Evolutionary conservation across 1,284 basidiomycete genomes (phyloP), one percentile per base, ranked within the genome.

Genomic region (Bondarzewia mesenterica): DNA sequence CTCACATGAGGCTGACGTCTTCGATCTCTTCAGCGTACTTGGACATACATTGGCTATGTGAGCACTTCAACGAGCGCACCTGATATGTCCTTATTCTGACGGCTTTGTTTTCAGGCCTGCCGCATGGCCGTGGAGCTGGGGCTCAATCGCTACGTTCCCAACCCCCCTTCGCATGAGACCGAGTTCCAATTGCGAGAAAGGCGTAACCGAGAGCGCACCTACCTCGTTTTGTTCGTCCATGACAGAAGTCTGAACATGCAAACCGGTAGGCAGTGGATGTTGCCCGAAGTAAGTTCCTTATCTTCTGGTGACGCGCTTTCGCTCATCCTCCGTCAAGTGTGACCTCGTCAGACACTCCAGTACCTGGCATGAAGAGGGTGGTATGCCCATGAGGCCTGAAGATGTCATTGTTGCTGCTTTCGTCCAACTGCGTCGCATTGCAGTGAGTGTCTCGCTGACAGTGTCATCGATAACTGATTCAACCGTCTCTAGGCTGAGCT

Each of bases 31-130:
- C 58, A 86, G 84, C 77, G 82, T 39, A 89, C 86, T 8, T 90
- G 87, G 86, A 84, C 77, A 43, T 90, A 85, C 62, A 87, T 90
- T 58, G 87, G 87, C 52, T 86, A 87, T 64, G 87, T 84, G 61
- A 61, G 79, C 61, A 8, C 61, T 35, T 15, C 35, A 23, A n/a
- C 10, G 16, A 12, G 12, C 7, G 1, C n/a, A 45, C 43, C 25
- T 40, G 37, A 36, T 50, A 54, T 52, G 27, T 49, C 52, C 16
- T 45, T 50, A 53, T 44, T 15, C 45, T 50, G 22, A 36, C n/a
- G 12, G 14, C 35, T 29, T 41, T 51, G 44, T 50, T 29, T 51
- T 35, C 52, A 86, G 83, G 83, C 87, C n/a, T 86, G 84, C 60
- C 82, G 87, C 45, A 89, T 90, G 85, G 85, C 88, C 16, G 79